A percentile compares a stretch with the other conserved stretches of the same genome.
Evolutionary conservation across 2,329 filamentous ascomycete species (phyloP).

Genomic region (Aspergillus sp.): DNA sequence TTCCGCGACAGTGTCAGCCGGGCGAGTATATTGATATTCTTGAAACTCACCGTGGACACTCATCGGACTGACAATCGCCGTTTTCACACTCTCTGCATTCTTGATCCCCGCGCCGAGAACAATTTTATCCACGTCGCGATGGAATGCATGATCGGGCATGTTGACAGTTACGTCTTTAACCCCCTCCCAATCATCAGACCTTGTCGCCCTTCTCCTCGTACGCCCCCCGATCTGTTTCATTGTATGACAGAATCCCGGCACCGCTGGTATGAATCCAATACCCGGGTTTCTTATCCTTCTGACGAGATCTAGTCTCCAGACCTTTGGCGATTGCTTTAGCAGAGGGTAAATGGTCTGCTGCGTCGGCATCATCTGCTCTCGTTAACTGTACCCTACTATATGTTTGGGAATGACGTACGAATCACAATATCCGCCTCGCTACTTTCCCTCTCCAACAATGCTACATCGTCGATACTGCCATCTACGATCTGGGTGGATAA

Average conservation of each 20-base stretch:
- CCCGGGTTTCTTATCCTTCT: constrained; percentile 3
- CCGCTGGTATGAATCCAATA: constrained; percentile 11
- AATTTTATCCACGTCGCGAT: constrained; percentile 8
- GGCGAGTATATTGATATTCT: background rate
- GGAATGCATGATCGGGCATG: constrained; percentile 10
- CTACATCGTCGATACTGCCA: constrained; percentile 1
- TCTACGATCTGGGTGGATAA: constrained; percentile 1
- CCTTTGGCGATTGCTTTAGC: constrained; percentile 7
- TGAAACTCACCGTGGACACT: constrained; percentile 8
- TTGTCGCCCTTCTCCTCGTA: constrained; percentile 2
- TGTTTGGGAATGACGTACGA: constrained; percentile 2
- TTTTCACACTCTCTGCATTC: background rate
- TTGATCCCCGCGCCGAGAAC: constrained; percentile 3
- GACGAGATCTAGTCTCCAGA: constrained; percentile 7
- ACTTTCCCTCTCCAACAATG: constrained; percentile 2
- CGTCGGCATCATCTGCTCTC: constrained; percentile 9
- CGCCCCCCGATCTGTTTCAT: constrained; percentile 4
- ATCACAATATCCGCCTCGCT: constrained; percentile 8
- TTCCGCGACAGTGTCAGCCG: background rate
- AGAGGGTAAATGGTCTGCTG: constrained; percentile 5
- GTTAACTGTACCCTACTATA: no score
- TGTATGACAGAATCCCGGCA: constrained; percentile 7
- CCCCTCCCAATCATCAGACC: constrained; percentile 5
- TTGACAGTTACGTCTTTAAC: constrained; percentile 6
- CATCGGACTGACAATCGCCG: constrained; percentile 6